Evolutionary conservation across 495 filamentous ascomycete species (phyloP), one percentile per base, ranked within the genome.

Genomic region (Massariosphaeria phaeospora): DNA sequence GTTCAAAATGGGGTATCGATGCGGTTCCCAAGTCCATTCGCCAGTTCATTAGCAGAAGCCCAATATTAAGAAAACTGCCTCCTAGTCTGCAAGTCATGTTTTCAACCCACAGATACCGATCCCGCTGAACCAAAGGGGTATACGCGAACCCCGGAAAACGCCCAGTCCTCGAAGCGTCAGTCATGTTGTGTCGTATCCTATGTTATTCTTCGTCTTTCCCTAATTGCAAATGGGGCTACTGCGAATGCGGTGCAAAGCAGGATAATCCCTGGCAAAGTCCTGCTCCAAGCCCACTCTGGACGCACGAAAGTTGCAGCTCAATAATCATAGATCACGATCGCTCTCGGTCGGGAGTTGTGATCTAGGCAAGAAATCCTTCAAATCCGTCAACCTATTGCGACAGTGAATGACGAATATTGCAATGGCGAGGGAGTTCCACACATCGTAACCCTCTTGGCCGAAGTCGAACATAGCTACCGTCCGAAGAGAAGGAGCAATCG

Each of bases 401-500:
- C 49, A 52, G 40, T 71, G 69, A 18, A 65, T 54, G 9, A 66
- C 46, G 12, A 70, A 50, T 35, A 70, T 70, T 6, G 68, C 68
- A 21, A 70, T 31, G 5, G 69, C 68, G 9, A 72, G 49, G 15
- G 55, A 46, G 38, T 69, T 70, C 69, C 69, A 72, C 11, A 72
- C 68, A 48, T 72, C 68, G 43, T 66, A 66, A 20, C 54, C 66
- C 17, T 53, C 58, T 35, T 65, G 48, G 24, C 52, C 48, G 36
- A 61, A 63, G 44, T 69, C 61, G 41, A 70, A 72, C 2, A 62
- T 59, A 13, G 59, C 65, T 21, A 72, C 52, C 2, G 53, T 61
- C 2, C 57, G 52, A 13, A 72, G 48, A 23, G 52, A 35, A 5
- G 49, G 43, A 4, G 33, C 36, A 17, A 13, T 45, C 12, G 56